phyloP scores from a whole-genome alignment of 768 basidiomycete species.

The Asterophora lycoperdoides region DNA sequence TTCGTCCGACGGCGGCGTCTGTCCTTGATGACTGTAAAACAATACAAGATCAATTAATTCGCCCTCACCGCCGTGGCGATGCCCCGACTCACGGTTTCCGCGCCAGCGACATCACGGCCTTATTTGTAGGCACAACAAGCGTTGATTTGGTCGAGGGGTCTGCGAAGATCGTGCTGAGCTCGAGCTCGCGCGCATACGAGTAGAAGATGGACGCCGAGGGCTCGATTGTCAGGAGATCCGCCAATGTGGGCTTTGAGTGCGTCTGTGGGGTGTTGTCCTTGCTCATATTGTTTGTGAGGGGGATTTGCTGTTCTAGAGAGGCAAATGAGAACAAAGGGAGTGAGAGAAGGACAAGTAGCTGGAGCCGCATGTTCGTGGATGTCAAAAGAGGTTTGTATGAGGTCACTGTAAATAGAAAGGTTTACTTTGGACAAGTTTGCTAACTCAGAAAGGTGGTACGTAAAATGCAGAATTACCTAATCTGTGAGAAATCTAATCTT shows the following conservation, averaged over 20 bases:
- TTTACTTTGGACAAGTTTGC: too few relatives aligned
- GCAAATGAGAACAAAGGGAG: constrained; percentile 28
- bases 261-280: constrained; percentile 33
- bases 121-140: constrained; percentile 81
- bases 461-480: too few relatives aligned
- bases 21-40: constrained; percentile 56
- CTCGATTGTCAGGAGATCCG: constrained; percentile 78
- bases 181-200: constrained; percentile 72
- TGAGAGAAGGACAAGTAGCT: constrained; percentile 26
- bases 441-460: too few relatives aligned
- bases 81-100: constrained; percentile 69
- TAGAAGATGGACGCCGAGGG: constrained; percentile 64
- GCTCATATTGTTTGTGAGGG: constrained; percentile 20
- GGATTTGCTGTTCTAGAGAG: constrained; percentile 31
- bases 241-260: constrained; percentile 50
- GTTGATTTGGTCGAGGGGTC: constrained; percentile 41
- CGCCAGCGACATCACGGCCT: constrained; percentile 76
- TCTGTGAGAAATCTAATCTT: too few relatives aligned
- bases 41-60: constrained; percentile 1
- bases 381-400: too few relatives aligned
- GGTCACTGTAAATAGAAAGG: too few relatives aligned
- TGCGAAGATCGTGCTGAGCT: constrained; percentile 50
- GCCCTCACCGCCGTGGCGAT: background rate
- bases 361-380: constrained; percentile 28
- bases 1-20: constrained; percentile 31